These are phyloP conservation scores for Leucocoprinus sp. DNA, from an alignment of 768 basidiomycete species.

Conservation along the genomic window DNA sequence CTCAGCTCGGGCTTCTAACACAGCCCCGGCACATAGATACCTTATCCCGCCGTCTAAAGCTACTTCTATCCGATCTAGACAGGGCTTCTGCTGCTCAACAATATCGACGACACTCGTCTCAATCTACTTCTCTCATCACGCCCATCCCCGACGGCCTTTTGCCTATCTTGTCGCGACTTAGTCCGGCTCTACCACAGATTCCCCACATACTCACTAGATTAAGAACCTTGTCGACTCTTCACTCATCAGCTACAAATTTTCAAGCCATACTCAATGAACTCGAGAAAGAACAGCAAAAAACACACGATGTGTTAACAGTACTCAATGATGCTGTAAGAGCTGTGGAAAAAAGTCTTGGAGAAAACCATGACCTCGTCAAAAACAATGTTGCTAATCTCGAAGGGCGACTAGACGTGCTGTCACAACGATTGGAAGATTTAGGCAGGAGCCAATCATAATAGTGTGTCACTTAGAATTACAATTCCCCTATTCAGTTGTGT, in stretches of 20 bases:
- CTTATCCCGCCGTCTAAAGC: slow-evolving; percentile 86
- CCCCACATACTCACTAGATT: slow-evolving; percentile 87
- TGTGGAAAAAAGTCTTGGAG: slow-evolving; percentile 69
- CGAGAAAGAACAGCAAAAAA: slow-evolving; percentile 64
- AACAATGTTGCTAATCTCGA: slow-evolving; percentile 72
- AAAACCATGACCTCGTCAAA: slow-evolving; percentile 62
- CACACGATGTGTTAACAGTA: slow-evolving; percentile 56
- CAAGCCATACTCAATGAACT: slow-evolving; percentile 54
- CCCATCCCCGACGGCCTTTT: slow-evolving; percentile 50
- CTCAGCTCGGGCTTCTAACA: slow-evolving; percentile 80
- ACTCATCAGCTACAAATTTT: slow-evolving; percentile 76
- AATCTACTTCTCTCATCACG: slow-evolving; percentile 23
- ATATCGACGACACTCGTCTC: slow-evolving; percentile 37
- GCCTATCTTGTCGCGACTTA: slow-evolving; percentile 61
- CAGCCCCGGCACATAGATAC: slow-evolving; percentile 96
- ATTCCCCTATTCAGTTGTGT: too few species aligned
- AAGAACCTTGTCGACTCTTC: slow-evolving; percentile 74
- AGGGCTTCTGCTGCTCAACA: slow-evolving; percentile 55
- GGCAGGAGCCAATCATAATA: slow-evolving; percentile 15
- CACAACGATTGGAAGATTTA: slow-evolving; percentile 35
- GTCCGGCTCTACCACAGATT: slow-evolving; percentile 69
- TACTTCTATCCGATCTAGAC: slow-evolving; percentile 89
- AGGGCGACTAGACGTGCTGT: slow-evolving; percentile 31
- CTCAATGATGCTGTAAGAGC: slow-evolving; percentile 58
- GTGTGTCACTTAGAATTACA: not conserved